Evolutionary conservation across 257 asterid genomes (phyloP), one percentile per base, ranked within the genome.

Genomic region (Datura wrightii): DNA sequence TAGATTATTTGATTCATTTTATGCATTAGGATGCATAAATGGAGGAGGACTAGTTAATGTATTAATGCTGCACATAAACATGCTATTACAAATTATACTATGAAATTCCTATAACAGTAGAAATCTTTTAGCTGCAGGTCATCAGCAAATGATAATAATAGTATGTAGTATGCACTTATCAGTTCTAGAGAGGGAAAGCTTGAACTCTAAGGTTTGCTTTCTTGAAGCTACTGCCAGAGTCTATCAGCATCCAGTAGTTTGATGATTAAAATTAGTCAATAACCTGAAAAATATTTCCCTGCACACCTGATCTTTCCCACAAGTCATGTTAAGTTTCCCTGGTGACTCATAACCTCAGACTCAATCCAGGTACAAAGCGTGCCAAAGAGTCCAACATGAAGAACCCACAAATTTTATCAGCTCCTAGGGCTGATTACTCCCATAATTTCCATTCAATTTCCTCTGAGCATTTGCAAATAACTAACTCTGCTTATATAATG

Each of bases 161-260:
- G 53, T 69, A 39, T 15, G 37, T 19, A 70, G 79, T 42, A 71
- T 71, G 79, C 44, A 44, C 79, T 44, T 71, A 18, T n/a, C 79
- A 71, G 18, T n/a, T 42, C 37, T 71, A 44, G 56, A 71, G 44
- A 42, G 34, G 56, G 56, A 71, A 5, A n/a, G 5, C 18, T 71
- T 44, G 56, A 70, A 70, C 15, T 16, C 79, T 70, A 8, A 71
- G 34, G 79, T 44, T 74, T 14, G 44, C 24, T 0, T 50, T 78
- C 16, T 78, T 78, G 82, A 78, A 78, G 82, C 46, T 76, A 31
- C 82, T 50, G 62, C 82, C n/a, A n/a, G n/a, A n/a, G n/a, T n/a
- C 37, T 0, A 70, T 18, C 42, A 42, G 4, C 4, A 9, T 70
- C 55, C 79, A 42, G 55, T 44, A n/a, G 16, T 71, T 71, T 71